phyloP scores from a whole-genome alignment of 2,329 filamentous ascomycete species.

The Tricladium varicosporioides region DNA sequence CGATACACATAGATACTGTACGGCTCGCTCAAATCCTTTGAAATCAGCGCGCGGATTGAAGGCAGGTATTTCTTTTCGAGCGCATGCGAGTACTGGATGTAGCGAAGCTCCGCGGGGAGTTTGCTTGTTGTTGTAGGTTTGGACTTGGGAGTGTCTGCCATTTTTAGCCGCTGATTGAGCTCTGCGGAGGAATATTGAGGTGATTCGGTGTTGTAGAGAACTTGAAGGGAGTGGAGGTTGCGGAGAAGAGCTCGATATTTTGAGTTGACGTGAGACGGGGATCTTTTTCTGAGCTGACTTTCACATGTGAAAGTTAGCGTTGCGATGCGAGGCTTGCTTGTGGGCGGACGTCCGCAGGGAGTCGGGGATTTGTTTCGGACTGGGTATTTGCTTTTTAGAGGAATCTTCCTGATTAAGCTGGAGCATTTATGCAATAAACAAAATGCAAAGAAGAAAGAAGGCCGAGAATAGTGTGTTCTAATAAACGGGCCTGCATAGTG shows the following conservation, averaged over 20 bases:
- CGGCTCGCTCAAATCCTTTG: conserved; percentile 93
- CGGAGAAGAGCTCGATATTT: neutral
- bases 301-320: neutral
- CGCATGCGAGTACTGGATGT: conserved; percentile 60
- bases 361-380: neutral
- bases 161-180: neutral
- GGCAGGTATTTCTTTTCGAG: conserved; percentile 69
- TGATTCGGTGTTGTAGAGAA: neutral
- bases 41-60: conserved; percentile 87
- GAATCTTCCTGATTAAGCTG: no score
- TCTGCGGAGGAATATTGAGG: neutral
- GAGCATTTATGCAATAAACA: neutral
- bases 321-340: neutral
- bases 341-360: neutral
- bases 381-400: neutral
- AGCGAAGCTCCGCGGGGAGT: conserved; percentile 49
- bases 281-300: neutral
- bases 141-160: conserved; percentile 9
- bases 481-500: no score
- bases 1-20: conserved; percentile 99
- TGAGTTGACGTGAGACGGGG: neutral
- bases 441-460: neutral
- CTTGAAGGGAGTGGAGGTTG: neutral
- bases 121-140: conserved; percentile 1
- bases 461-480: neutral